These are phyloP conservation scores for Aspergillus oerlinghausenensis DNA, from an alignment of 2,329 filamentous ascomycete genomes.

Conservation along the genomic window DNA sequence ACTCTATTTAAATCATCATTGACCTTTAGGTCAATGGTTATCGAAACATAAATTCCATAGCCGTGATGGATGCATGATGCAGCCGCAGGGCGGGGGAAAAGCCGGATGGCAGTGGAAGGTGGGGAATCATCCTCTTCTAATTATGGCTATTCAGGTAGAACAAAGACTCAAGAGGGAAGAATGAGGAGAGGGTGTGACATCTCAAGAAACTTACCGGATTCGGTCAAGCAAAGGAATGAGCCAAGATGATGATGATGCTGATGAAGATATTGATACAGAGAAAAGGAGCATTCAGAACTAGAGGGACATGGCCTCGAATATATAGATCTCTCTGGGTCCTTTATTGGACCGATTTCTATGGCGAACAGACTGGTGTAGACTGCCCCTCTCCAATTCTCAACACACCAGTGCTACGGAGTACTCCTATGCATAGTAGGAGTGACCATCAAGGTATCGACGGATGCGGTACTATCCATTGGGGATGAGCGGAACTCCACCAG, in stretches of 20 bases:
- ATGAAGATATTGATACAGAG: constrained; percentile 1
- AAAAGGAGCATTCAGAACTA: background rate
- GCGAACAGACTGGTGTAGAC: background rate
- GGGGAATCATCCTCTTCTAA: background rate
- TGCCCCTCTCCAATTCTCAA: constrained; percentile 1
- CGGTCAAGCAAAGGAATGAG: background rate
- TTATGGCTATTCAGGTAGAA: background rate
- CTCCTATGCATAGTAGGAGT: background rate
- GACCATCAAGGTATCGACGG: too few relatives aligned
- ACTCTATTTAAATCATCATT: background rate
- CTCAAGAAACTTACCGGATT: background rate
- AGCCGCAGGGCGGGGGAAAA: background rate
- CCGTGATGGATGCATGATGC: background rate
- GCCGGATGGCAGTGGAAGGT: background rate
- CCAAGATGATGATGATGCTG: constrained; percentile 3
- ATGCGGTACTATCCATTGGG: background rate
- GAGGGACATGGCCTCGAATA: constrained; percentile 14
- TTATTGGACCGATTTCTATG: background rate
- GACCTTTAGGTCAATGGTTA: background rate
- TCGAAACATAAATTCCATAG: background rate
- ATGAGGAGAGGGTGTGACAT: background rate
- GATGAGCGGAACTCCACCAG: background rate
- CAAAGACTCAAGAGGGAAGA: background rate
- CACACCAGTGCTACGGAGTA: background rate
- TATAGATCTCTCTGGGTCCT: constrained; percentile 11